Evolutionary conservation across 352 stramenopile species (phyloP).

Genomic region (Globisporangium mamillatum): DNA sequence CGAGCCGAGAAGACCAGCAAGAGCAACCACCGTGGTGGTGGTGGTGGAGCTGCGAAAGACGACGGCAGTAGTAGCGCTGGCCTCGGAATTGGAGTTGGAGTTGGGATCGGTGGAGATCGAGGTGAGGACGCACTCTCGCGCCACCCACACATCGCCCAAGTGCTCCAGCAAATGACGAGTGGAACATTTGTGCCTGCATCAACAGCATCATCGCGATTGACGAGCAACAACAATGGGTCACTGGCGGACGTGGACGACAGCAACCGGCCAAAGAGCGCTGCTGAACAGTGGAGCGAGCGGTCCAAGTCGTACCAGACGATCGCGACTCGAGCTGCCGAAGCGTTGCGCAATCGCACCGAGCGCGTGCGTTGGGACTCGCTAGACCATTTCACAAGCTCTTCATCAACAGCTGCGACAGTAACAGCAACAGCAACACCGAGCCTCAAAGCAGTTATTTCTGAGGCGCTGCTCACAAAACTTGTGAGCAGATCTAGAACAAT

Average conservation of each 20-base stretch:
- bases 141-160: constrained; percentile 44
- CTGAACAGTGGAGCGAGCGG: constrained; percentile 44
- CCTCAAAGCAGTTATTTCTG: constrained; percentile 9
- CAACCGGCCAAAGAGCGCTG: neutral
- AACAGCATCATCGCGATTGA: neutral
- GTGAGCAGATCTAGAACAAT: neutral
- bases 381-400: constrained; percentile 23
- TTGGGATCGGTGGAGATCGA: constrained; percentile 5
- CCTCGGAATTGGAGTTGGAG: neutral
- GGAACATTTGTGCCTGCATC: constrained; percentile 6
- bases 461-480: constrained; percentile 17
- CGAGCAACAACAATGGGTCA: neutral
- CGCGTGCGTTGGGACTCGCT: constrained; percentile 53
- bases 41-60: neutral
- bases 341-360: constrained; percentile 25
- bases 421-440: neutral
- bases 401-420: neutral
- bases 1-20: neutral
- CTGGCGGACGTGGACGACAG: neutral
- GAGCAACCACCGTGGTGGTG: neutral
- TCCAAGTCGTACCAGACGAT: constrained; percentile 49
- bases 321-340: constrained; percentile 24
- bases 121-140: constrained; percentile 30
- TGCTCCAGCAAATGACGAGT: constrained; percentile 33
- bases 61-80: neutral